A percentile compares a stretch with the other conserved stretches of the same genome.
Evolutionary conservation across 208 protist species (phyloP).

Genomic region (Trypanosomatidae sp.): DNA sequence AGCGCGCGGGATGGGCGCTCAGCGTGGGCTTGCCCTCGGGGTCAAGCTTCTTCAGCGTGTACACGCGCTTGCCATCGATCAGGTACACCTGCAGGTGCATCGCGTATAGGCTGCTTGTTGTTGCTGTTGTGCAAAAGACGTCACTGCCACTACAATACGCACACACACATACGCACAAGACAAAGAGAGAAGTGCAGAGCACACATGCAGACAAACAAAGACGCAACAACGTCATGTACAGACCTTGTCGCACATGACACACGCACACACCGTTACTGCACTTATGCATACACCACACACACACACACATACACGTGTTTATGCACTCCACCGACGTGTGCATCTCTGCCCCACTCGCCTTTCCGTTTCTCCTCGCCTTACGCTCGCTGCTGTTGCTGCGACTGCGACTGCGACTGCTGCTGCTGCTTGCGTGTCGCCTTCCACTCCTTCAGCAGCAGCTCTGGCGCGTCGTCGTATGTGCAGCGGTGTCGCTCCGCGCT

Average conservation of each 20-base stretch:
- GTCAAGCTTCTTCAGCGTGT: conserved; percentile 89
- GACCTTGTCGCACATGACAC: too few species aligned
- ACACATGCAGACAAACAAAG: neutral
- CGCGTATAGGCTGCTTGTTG: too few species aligned
- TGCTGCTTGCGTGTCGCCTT: too few species aligned
- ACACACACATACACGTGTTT: too few species aligned
- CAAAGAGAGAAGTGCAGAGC: neutral
- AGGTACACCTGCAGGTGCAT: conserved; percentile 78
- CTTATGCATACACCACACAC: too few species aligned
- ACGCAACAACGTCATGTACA: too few species aligned
- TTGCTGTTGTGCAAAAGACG: conserved; percentile 5
- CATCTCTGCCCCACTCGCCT: too few species aligned
- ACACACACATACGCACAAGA: neutral
- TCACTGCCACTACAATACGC: neutral
- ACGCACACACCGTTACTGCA: too few species aligned
- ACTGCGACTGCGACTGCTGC: too few species aligned
- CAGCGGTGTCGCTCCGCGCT: conserved; percentile 58
- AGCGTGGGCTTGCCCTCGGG: conserved; percentile 80
- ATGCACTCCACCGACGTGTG: too few species aligned
- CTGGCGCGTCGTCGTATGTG: conserved; percentile 44
- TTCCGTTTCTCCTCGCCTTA: too few species aligned
- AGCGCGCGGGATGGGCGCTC: conserved; percentile 86
- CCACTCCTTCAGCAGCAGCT: conserved; percentile 48
- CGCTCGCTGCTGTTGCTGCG: too few species aligned
- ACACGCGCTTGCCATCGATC: conserved; percentile 81